Evolutionary conservation across 2,329 filamentous ascomycete genomes (phyloP).

Genomic region (Fusarium coicis): DNA sequence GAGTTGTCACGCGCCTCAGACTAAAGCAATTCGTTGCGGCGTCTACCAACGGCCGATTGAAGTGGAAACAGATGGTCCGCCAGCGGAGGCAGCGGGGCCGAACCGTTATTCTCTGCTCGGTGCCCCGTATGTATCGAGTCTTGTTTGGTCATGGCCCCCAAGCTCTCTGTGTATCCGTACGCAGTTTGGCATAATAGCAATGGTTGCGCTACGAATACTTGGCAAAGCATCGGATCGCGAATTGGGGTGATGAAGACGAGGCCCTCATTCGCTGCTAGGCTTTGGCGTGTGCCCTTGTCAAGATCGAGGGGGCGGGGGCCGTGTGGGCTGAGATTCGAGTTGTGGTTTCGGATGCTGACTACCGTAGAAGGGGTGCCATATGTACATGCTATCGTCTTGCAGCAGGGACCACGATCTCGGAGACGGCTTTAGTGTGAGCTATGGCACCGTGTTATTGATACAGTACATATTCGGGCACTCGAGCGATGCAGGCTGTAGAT

Average conservation of each 20-base stretch:
- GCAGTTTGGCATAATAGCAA: not conserved
- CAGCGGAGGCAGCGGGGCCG: conserved; percentile 39
- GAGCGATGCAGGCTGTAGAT: conserved; percentile 4
- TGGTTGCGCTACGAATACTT: conserved; percentile 4
- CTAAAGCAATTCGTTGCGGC: conserved; percentile 11
- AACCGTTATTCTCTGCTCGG: conserved; percentile 11
- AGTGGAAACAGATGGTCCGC: conserved; percentile 37
- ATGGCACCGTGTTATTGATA: conserved; percentile 11
- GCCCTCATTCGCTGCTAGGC: conserved; percentile 24
- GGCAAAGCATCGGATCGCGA: conserved; percentile 1
- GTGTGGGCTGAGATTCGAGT: conserved; percentile 46
- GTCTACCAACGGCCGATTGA: conserved; percentile 29
- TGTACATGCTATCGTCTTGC: not conserved
- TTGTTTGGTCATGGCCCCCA: not conserved
- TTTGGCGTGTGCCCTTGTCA: conserved; percentile 36
- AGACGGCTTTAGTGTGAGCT: conserved; percentile 12
- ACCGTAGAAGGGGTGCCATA: conserved; percentile 29
- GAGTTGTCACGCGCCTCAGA: conserved; percentile 12
- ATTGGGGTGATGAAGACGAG: conserved; percentile 15
- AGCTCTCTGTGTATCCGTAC: not conserved
- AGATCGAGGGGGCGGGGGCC: conserved; percentile 37
- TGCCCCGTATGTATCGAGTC: not conserved
- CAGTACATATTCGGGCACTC: not conserved
- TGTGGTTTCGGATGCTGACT: conserved; percentile 41
- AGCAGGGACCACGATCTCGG: conserved; percentile 24